Conservation (phyloP, 352 stramenopile genomes). For the Phytophthora foliorum region DNA sequence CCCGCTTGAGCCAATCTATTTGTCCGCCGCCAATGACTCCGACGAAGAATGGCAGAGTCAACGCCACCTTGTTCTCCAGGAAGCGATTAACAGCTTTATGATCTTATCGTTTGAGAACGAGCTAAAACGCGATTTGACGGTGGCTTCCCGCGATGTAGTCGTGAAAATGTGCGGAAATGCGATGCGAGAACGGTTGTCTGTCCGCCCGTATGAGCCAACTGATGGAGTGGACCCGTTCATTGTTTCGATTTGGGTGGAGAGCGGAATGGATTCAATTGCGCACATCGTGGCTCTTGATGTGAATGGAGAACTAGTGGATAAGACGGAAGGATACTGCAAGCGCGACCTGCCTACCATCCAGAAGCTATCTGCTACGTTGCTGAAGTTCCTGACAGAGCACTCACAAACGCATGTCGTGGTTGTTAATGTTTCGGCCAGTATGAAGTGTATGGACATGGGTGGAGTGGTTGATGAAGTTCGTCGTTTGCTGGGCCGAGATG, state of each 20-base stretch:
- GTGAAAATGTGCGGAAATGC: constrained; percentile 80
- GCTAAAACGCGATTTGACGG: constrained; percentile 80
- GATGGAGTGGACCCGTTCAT: constrained; percentile 85
- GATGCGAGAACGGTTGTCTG: constrained; percentile 74
- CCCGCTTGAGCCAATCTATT: constrained; percentile 79
- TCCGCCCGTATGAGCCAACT: constrained; percentile 83
- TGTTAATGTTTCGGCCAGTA: constrained; percentile 90
- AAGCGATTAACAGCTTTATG: constrained; percentile 88
- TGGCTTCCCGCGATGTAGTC: constrained; percentile 74
- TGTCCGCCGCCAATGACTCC: constrained; percentile 55
- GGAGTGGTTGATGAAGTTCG: constrained; percentile 87
- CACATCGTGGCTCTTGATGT: constrained; percentile 88
- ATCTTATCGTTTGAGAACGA: constrained; percentile 90
- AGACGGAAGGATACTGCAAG: constrained; percentile 87
- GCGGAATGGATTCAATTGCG: constrained; percentile 78
- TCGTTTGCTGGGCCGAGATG: constrained; percentile 74
- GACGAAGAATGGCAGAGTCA: constrained; percentile 91
- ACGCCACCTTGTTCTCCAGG: constrained; percentile 84
- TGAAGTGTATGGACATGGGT: constrained; percentile 93
- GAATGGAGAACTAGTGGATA: constrained; percentile 89
- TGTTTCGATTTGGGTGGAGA: constrained; percentile 91
- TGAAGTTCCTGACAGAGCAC: constrained; percentile 88
- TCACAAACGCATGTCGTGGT: constrained; percentile 85
- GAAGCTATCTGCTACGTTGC: constrained; percentile 78
- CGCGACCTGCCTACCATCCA: constrained; percentile 79